Percentiles rank a stretch among this genome's conserved stretches.
Evolutionary conservation across 306 rosid species (phyloP).

Genomic region (Trifolium fragiferum): DNA sequence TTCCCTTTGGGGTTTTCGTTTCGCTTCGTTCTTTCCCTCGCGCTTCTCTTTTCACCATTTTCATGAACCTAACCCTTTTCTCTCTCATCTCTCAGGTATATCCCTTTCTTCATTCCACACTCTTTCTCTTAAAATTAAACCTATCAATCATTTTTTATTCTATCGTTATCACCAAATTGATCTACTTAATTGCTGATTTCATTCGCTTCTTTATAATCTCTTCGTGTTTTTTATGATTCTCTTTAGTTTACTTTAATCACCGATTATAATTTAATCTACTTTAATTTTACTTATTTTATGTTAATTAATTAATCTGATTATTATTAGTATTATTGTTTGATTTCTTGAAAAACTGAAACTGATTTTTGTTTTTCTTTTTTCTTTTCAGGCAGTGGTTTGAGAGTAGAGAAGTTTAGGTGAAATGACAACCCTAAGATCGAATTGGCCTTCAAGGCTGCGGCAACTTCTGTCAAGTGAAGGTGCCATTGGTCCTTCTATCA

Average conservation of each 20-base stretch:
- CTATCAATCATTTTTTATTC: not conserved
- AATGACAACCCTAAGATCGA: conserved; percentile 89
- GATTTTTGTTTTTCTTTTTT: not conserved
- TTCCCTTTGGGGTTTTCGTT: conserved; percentile 58
- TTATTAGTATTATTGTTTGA: not conserved
- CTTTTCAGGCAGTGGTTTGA: conserved; percentile 54
- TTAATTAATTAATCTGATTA: conserved; percentile 34
- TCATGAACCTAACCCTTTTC: conserved; percentile 46
- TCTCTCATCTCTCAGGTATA: conserved; percentile 64
- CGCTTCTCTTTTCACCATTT: conserved; percentile 13
- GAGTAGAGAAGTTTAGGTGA: conserved; percentile 73
- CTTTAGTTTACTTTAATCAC: conserved; percentile 33
- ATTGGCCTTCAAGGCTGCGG: conserved; percentile 96
- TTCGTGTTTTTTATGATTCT: conserved; percentile 11
- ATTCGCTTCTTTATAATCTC: conserved; percentile 4
- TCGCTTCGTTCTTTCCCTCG: conserved; percentile 36
- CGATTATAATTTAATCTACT: conserved; percentile 21
- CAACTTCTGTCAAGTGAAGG: conserved; percentile 88
- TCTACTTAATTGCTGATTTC: conserved; percentile 40
- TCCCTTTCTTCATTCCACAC: not conserved
- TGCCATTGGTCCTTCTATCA: conserved; percentile 80
- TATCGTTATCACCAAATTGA: conserved; percentile 26
- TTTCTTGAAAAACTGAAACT: not conserved
- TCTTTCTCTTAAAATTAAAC: not conserved
- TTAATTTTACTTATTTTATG: not conserved